Percentiles rank a stretch among this genome's conserved stretches.
Conservation (phyloP, 2,329 filamentous ascomycete species). For the Talaromyces rugulosus region DNA sequence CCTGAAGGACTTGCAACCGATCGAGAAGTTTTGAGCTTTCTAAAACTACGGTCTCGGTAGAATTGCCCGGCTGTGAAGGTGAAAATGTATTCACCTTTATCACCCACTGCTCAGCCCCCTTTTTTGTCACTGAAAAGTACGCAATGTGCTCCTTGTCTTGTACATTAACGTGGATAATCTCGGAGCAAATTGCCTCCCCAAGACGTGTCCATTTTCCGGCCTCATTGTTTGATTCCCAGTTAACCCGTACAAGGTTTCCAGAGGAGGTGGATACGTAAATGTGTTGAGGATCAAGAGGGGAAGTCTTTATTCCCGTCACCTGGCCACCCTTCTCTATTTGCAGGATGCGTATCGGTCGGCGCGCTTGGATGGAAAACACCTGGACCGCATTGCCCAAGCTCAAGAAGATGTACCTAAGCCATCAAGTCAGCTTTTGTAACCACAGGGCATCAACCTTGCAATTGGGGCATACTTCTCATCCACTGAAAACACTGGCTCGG, state of each 20-base stretch:
- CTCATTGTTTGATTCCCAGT: constrained; percentile 51
- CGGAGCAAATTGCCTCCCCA: constrained; percentile 29
- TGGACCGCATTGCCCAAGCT: constrained; percentile 71
- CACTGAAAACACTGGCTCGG: constrained; percentile 55
- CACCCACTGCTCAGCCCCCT: constrained; percentile 31
- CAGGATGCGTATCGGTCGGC: constrained; percentile 72
- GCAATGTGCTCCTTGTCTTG: constrained; percentile 26
- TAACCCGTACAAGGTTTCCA: constrained; percentile 53
- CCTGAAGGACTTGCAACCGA: constrained; percentile 24
- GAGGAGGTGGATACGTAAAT: constrained; percentile 51
- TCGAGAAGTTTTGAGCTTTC: constrained; percentile 26
- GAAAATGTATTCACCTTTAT: constrained; percentile 23
- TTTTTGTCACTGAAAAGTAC: constrained; percentile 36
- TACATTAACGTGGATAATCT: constrained; percentile 16
- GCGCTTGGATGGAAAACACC: constrained; percentile 76
- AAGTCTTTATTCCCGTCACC: constrained; percentile 52
- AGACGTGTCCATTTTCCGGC: constrained; percentile 42
- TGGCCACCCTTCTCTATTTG: constrained; percentile 45
- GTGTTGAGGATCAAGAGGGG: constrained; percentile 46
- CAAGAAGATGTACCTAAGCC: constrained; percentile 65
- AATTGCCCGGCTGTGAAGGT: constrained; percentile 12
- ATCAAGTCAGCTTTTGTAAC: neutral
- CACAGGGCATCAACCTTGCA: neutral
- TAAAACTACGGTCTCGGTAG: constrained; percentile 21
- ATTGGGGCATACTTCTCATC: constrained; percentile 50